Evolutionary conservation across 768 basidiomycete genomes (phyloP), one percentile per base, ranked within the genome.

Genomic region (Omphalotus guepiniiformis): DNA sequence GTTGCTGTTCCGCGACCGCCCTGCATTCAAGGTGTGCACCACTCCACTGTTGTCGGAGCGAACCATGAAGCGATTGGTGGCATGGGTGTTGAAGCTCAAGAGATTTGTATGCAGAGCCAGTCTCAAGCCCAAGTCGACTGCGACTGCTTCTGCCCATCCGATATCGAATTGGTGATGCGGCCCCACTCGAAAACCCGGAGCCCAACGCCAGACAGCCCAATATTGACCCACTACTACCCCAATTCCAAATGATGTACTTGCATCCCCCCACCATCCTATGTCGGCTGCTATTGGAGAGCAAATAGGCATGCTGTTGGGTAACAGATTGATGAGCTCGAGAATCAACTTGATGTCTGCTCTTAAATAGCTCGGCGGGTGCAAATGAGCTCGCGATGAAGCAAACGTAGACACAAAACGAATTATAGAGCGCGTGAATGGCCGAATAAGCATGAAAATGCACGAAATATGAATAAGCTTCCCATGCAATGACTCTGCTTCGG

Each of bases 211-310:
- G 0, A 53, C 60, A 2, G 45, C 63, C 63, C 62, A 72, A 18
- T 36, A 46, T 2, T 6, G 15, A 2, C 53, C 56, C 4, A 72
- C 42, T 0, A 61, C 55, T 0, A 72, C 54, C 0, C 68, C 60
- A 26, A 72, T 59, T 1, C 71, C 63, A 53, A 62, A 69, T 5
- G 61, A 64, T 0, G 66, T 56, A 52, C 63, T 65, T 2, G 65
- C 65, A 40, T 73, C 65, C 8, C 62, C 63, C 65, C 63, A 73
- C 62, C 62, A 65, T 8, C 48, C 48, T 4, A 68, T 16, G 52
- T 71, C 63, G 1, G 46, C 2, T 6, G 58, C 57, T 13, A 37
- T 25, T 2, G 50, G 27, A 0, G 39, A 3, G 2, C 30, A 2
- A 2, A 67, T 34, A 1, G 60, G 62, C 12, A 57, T 39, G 11